These are phyloP conservation scores for Tricholoma hemisulphureum DNA, from an alignment of 768 basidiomycete species.

Conservation along the genomic window DNA sequence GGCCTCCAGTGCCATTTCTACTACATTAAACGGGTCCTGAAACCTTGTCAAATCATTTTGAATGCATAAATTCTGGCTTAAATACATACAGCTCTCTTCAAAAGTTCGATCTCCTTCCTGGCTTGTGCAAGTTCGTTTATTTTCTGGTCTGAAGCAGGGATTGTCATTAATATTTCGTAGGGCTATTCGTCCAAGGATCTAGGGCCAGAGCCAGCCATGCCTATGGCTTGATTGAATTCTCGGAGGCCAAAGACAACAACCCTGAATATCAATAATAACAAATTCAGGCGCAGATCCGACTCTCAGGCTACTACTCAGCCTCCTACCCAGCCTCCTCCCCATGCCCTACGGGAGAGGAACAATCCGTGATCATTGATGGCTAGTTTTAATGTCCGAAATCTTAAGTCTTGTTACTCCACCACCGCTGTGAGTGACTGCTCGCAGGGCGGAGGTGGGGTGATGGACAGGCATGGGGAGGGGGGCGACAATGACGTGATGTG, in stretches of 20 bases:
- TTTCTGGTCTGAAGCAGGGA: not conserved
- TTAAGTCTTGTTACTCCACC: too few species aligned
- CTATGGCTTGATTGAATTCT: not conserved
- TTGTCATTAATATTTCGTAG: not conserved
- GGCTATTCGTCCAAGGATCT: not conserved
- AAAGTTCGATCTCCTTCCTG: conserved; percentile 14
- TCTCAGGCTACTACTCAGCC: too few species aligned
- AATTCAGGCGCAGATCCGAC: not conserved
- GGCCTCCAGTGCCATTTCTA: conserved; percentile 54
- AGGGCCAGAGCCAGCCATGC: not conserved
- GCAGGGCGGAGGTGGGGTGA: too few species aligned
- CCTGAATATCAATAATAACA: not conserved
- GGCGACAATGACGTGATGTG: too few species aligned
- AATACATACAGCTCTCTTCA: conserved; percentile 15
- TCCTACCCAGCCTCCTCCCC: too few species aligned
- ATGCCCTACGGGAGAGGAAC: too few species aligned
- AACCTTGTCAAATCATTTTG: not conserved
- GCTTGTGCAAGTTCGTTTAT: conserved; percentile 8
- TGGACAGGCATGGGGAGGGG: too few species aligned
- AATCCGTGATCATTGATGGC: too few species aligned
- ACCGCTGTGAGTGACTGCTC: too few species aligned
- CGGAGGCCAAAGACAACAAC: not conserved
- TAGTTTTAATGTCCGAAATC: too few species aligned
- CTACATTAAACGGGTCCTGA: conserved; percentile 46
- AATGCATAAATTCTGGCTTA: conserved; percentile 13